Evolutionary conservation across 306 rosid species (phyloP).

Genomic region (Dalbergia cultrata): DNA sequence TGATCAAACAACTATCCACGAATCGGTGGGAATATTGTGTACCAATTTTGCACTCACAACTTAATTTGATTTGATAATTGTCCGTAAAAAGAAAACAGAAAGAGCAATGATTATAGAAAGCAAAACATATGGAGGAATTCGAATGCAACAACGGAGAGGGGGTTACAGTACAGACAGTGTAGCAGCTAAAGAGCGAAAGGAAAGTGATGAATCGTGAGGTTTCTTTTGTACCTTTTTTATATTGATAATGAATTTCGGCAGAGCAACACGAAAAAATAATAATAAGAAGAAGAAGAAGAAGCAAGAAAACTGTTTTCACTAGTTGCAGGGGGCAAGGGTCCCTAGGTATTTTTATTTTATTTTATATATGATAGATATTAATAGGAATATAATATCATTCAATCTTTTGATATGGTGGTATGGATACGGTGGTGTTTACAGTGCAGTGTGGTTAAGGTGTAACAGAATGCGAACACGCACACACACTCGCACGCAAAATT

Average conservation of each 20-base stretch:
- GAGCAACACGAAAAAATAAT: neutral
- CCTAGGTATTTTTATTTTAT: neutral
- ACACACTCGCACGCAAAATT: too few species aligned
- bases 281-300: neutral
- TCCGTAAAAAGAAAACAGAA: neutral
- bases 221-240: neutral
- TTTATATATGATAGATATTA: too few species aligned
- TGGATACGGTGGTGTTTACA: too few species aligned
- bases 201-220: constrained; percentile 9
- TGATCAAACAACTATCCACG: neutral
- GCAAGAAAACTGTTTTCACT: constrained; percentile 1
- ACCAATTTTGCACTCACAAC: neutral
- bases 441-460: too few species aligned
- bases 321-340: neutral
- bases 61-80: neutral
- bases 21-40: neutral
- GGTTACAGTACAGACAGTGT: neutral
- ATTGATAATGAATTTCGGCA: constrained; percentile 4
- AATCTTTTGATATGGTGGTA: too few species aligned
- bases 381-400: too few species aligned
- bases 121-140: neutral
- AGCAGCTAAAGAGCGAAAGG: neutral
- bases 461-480: too few species aligned
- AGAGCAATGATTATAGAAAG: neutral
- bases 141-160: neutral